Evolutionary conservation across 495 filamentous ascomycete species (phyloP), one percentile per base, ranked within the genome.

Genomic region (Cercophora newfieldiana): DNA sequence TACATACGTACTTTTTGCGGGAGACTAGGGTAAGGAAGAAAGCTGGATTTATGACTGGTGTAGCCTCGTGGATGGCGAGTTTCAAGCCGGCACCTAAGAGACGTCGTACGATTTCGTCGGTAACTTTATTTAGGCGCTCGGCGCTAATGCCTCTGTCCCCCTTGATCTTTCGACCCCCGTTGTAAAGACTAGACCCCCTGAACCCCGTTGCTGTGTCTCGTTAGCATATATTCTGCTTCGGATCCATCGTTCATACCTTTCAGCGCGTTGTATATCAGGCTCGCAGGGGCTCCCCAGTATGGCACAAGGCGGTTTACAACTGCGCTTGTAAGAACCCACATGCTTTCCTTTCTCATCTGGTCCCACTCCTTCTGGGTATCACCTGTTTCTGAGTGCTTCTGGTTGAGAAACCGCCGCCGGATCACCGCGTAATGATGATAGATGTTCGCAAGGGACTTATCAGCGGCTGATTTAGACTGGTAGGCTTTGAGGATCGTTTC

Each of bases 241-340:
- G 19, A 22, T 53, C 22, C 19, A 53, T 53, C 49, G 49, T 53
- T 53, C 49, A 53, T 53, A 53, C 49, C 49, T 53, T 7, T 53
- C 49, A 53, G 49, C 8, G 49, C 49, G 49, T 53, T 53, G 22
- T 53, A 53, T 53, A 53, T 53, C 19, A 22, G 7, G 10, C 8
- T 53, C 7, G 10, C 19, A 19, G 49, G 22, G 22, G 49, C 10
- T 53, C 49, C 49, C 49, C 49, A 53, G 49, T 7, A 22, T 22
- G 7, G 7, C 49, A 10, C 22, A 22, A 22, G 7, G 22, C 22
- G 7, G 49, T 53, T 53, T 8, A 53, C 49, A 53, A 53, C 49
- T 22, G 7, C 19, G 19, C 19, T 53, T 53, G 19, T 53, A 8
- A 53, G 10, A 7, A 53, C 19, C 7, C 19, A 53, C 49, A 53